Evolutionary conservation across 441 rosid genomes (phyloP).

Genomic region (California macrophylla): DNA sequence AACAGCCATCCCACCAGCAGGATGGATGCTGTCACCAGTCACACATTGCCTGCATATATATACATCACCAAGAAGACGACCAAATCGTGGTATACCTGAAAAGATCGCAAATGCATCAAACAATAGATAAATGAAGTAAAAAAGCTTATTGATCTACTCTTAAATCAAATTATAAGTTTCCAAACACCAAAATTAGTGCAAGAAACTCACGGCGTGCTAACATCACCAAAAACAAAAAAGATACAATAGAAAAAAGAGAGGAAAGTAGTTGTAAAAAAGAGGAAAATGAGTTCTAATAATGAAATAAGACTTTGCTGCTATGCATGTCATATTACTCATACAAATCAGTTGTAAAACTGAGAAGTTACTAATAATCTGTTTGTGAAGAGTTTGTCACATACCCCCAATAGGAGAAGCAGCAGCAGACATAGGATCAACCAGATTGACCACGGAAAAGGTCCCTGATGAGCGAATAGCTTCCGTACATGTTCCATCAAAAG

Average conservation of each 20-base stretch:
- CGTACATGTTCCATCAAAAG: constrained; percentile 92
- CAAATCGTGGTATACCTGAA: constrained; percentile 94
- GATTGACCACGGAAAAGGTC: constrained; percentile 77
- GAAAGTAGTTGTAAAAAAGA: not conserved
- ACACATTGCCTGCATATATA: constrained; percentile 77
- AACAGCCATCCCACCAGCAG: constrained; percentile 87
- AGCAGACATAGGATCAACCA: constrained; percentile 97
- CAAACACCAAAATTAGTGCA: not conserved
- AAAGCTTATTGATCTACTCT: not conserved
- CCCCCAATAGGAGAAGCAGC: constrained; percentile 99
- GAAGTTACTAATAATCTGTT: not conserved
- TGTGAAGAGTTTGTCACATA: constrained; percentile 22
- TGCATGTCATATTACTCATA: not conserved
- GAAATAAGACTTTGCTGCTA: not conserved
- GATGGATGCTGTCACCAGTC: constrained; percentile 88
- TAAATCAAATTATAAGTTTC: not conserved
- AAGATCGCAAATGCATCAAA: constrained; percentile 11
- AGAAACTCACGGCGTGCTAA: not conserved
- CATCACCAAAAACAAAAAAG: not conserved
- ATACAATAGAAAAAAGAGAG: not conserved
- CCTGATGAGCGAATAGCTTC: constrained; percentile 85
- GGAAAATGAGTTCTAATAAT: not conserved
- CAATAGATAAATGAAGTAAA: not conserved
- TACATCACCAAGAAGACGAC: constrained; percentile 83
- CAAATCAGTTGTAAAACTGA: not conserved